Conservation (phyloP, 2,329 filamentous ascomycete species). For the Pseudogymnoascus pannorum region DNA sequence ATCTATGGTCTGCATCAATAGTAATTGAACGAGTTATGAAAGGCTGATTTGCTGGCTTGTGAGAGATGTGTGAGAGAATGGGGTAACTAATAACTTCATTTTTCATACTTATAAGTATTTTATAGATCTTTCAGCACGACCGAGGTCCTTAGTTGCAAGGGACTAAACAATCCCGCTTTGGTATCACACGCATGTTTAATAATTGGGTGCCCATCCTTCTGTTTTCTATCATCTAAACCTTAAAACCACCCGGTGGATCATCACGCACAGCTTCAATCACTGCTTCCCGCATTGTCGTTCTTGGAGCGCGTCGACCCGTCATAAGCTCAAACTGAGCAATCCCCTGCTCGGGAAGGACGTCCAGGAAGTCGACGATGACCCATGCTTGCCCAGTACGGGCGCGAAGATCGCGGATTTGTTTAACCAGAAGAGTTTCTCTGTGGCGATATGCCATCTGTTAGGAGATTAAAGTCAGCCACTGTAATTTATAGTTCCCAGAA, state of each 20-base stretch:
- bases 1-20: neutral
- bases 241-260: neutral
- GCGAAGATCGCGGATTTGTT: constrained; percentile 52
- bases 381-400: constrained; percentile 42
- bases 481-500: neutral
- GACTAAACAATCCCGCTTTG: neutral
- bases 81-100: neutral
- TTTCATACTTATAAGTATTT: neutral
- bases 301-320: constrained; percentile 61
- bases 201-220: neutral
- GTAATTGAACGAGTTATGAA: neutral
- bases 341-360: constrained; percentile 67
- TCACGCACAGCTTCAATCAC: constrained; percentile 31
- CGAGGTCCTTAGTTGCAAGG: neutral
- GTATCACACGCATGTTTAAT: neutral
- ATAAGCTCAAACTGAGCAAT: constrained; percentile 74
- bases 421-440: constrained; percentile 59
- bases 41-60: neutral
- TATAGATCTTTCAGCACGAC: neutral
- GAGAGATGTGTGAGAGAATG: neutral
- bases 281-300: constrained; percentile 60
- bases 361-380: constrained; percentile 67
- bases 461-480: neutral
- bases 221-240: neutral
- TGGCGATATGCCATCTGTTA: constrained; percentile 53